phyloP scores from a whole-genome alignment of 192 early-diverging fungal species.

The Gaertneriomyces sp. region DNA sequence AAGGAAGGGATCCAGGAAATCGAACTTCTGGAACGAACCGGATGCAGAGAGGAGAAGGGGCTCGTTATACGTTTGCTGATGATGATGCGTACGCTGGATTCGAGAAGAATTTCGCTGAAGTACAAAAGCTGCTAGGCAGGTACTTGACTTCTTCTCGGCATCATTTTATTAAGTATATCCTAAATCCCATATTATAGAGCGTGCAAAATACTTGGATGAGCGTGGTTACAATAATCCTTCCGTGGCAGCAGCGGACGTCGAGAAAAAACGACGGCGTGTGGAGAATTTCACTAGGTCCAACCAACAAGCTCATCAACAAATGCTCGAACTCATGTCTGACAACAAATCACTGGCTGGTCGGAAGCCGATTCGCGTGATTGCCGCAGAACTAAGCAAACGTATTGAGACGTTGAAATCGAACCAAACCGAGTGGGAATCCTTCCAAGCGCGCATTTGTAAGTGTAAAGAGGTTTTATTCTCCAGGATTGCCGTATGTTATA shows the following conservation, averaged over 20 bases:
- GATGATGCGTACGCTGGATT: slow-evolving; percentile 29
- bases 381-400: slow-evolving; percentile 44
- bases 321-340: slow-evolving; percentile 14
- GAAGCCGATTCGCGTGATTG: slow-evolving; percentile 51
- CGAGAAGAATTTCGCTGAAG: slow-evolving; percentile 42
- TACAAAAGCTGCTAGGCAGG: slow-evolving; percentile 43
- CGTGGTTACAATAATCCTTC: neutral
- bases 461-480: slow-evolving; percentile 1
- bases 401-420: slow-evolving; percentile 49
- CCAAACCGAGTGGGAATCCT: slow-evolving; percentile 52
- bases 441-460: slow-evolving; percentile 46
- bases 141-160: neutral
- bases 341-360: slow-evolving; percentile 38
- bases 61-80: slow-evolving; percentile 12
- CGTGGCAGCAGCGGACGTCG: slow-evolving; percentile 6
- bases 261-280: slow-evolving; percentile 17
- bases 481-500: neutral
- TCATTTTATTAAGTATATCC: neutral
- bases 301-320: slow-evolving; percentile 13
- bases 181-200: slow-evolving; percentile 3
- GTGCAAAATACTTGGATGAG: slow-evolving; percentile 24
- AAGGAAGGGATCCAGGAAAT: neutral
- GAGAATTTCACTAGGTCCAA: slow-evolving; percentile 8
- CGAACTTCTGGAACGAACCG: slow-evolving; percentile 3
- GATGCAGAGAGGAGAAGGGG: slow-evolving; percentile 1